These are phyloP conservation scores for Apiotrichum sp. DNA, from an alignment of 1,284 basidiomycete genomes.

Conservation along the genomic window DNA sequence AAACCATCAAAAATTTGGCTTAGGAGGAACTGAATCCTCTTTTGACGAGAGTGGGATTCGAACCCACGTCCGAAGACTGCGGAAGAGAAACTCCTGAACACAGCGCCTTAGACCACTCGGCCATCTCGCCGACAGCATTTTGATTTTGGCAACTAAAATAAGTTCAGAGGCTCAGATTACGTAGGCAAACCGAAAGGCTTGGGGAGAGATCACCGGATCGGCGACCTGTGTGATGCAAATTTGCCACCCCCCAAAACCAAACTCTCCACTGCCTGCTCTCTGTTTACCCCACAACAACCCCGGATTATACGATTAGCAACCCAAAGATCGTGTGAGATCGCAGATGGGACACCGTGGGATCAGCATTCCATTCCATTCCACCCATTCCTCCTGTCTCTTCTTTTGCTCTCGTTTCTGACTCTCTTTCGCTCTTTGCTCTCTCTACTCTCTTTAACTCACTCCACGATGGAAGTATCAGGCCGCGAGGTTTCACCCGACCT, in stretches of 20 bases:
- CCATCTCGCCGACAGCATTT: not conserved
- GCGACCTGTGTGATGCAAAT: too few species aligned
- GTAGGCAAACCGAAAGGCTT: too few species aligned
- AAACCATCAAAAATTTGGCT: not conserved
- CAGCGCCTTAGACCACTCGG: not conserved
- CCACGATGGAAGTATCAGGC: conserved; percentile 1
- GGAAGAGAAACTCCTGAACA: conserved; percentile 1
- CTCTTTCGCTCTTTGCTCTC: not conserved
- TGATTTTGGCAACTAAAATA: too few species aligned
- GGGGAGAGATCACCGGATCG: too few species aligned
- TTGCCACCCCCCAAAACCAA: too few species aligned
- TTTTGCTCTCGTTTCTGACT: not conserved
- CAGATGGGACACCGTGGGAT: too few species aligned
- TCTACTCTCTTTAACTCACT: not conserved
- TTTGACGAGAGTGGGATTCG: conserved; percentile 37
- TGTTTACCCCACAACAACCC: too few species aligned
- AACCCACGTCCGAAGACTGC: conserved; percentile 44
- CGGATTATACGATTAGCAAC: too few species aligned
- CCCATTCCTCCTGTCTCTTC: not conserved
- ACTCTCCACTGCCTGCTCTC: too few species aligned
- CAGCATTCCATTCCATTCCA: too few species aligned
- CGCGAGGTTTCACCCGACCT: not conserved
- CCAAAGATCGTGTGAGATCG: too few species aligned
- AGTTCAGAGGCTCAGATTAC: too few species aligned
- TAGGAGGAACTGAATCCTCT: conserved; percentile 4